Evolutionary conservation across 192 early-diverging fungal species (phyloP).

Genomic region (Rhizophagus clarus): DNA sequence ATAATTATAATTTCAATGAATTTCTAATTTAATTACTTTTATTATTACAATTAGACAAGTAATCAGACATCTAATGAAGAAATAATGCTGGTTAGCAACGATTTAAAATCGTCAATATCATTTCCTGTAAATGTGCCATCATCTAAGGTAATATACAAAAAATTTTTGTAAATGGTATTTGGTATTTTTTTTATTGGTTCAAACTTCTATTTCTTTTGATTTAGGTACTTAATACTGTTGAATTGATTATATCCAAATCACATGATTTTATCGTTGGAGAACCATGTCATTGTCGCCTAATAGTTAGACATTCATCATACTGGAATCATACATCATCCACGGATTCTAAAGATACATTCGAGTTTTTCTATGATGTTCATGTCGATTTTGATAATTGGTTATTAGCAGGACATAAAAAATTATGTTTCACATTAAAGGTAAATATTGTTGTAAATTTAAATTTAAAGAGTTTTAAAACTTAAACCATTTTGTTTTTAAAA

Average conservation of each 20-base stretch:
- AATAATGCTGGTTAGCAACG: background rate
- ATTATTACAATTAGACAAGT: background rate
- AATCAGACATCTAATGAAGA: background rate
- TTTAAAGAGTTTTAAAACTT: background rate
- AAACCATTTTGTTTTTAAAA: background rate
- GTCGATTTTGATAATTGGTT: slow-evolving; percentile 72
- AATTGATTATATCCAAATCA: slow-evolving; percentile 45
- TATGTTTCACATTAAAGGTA: slow-evolving; percentile 62
- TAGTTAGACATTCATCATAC: slow-evolving; percentile 55
- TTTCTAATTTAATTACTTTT: background rate
- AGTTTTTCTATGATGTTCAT: slow-evolving; percentile 63
- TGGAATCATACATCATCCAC: slow-evolving; percentile 42
- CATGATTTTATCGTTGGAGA: slow-evolving; percentile 55
- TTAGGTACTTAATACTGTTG: slow-evolving; percentile 56
- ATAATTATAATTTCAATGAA: background rate
- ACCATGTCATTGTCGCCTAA: slow-evolving; percentile 55
- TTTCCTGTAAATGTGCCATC: slow-evolving; percentile 50
- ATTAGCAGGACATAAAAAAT: slow-evolving; percentile 62
- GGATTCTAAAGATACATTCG: slow-evolving; percentile 36
- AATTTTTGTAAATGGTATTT: too few species aligned
- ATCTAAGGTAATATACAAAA: slow-evolving; percentile 40
- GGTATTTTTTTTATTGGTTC: background rate
- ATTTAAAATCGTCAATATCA: slow-evolving; percentile 35
- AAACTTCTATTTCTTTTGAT: background rate
- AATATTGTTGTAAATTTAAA: background rate